Percentiles rank a stretch among this genome's conserved stretches.
These are phyloP conservation scores for Chaetothyriales sp. DNA, from an alignment of 2,329 filamentous ascomycete species.

Conservation along the genomic window DNA sequence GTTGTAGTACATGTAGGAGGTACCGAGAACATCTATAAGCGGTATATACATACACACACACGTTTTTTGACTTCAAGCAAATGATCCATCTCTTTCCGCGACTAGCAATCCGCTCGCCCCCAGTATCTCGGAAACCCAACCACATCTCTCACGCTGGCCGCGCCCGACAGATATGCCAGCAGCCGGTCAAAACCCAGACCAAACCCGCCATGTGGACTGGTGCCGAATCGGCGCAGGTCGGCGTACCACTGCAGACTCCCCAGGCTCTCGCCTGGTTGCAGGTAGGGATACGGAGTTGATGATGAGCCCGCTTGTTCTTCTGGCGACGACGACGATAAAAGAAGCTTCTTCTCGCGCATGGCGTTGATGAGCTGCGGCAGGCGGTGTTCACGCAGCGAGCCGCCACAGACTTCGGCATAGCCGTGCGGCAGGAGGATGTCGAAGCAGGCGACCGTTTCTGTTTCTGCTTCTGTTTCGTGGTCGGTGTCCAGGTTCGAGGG, in stretches of 20 bases:
- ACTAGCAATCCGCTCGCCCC: conserved; percentile 37
- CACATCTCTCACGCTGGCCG: conserved; percentile 68
- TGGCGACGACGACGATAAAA: conserved; percentile 16
- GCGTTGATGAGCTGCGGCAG: conserved; percentile 49
- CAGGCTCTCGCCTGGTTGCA: conserved; percentile 25
- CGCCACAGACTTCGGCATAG: conserved; percentile 72
- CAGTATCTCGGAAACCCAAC: conserved; percentile 67
- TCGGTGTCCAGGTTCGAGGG: conserved; percentile 27
- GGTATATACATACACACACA: too few relatives aligned
- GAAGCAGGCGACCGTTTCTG: conserved; percentile 67
- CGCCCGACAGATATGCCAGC: conserved; percentile 66
- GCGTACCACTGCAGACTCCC: conserved; percentile 67
- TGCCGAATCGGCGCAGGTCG: conserved; percentile 79
- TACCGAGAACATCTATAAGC: not conserved
- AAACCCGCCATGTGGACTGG: conserved; percentile 79
- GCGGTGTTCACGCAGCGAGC: conserved; percentile 76
- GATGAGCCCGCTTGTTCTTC: not conserved
- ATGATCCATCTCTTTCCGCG: not conserved
- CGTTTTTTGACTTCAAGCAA: too few relatives aligned
- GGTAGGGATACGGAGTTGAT: conserved; percentile 22
- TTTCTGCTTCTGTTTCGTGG: conserved; percentile 1
- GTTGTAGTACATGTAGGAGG: not conserved
- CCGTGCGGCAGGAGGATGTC: conserved; percentile 68
- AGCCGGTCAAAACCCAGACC: conserved; percentile 81
- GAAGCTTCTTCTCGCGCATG: conserved; percentile 55